These are phyloP conservation scores for Halenospora varia DNA, from an alignment of 495 filamentous ascomycete species.

Conservation along the genomic window DNA sequence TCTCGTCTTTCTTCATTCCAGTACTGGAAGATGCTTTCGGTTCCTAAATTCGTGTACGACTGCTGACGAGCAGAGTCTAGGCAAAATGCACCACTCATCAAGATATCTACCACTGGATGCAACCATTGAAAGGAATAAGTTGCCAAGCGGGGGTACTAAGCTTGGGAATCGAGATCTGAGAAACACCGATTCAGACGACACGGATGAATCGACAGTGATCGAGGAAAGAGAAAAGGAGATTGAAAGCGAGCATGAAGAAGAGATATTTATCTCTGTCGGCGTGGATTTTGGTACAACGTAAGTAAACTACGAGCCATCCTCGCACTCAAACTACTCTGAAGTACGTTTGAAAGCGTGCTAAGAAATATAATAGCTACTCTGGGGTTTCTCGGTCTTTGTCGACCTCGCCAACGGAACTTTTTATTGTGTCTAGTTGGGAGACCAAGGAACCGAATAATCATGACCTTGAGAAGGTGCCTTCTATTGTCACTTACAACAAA, in stretches of 20 bases:
- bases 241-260: neutral
- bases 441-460: neutral
- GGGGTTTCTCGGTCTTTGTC: neutral
- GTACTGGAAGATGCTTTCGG: no score
- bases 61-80: no score
- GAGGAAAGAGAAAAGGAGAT: neutral
- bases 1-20: no score
- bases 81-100: no score
- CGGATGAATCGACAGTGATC: neutral
- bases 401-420: neutral
- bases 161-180: no score
- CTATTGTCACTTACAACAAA: constrained; percentile 1
- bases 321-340: neutral
- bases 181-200: no score
- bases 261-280: neutral
- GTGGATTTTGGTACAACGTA: constrained; percentile 3
- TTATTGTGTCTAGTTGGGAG: neutral
- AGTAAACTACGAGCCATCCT: neutral
- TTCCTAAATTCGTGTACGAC: no score
- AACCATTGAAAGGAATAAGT: no score
- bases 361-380: constrained; percentile 6
- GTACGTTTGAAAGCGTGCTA: no score
- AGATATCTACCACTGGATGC: no score
- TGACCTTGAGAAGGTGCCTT: neutral
- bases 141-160: no score